Percentiles rank a stretch among this genome's conserved stretches.
Evolutionary conservation across 108 stramenopile species (phyloP).

Genomic region (Pelagomonas calceolata): DNA sequence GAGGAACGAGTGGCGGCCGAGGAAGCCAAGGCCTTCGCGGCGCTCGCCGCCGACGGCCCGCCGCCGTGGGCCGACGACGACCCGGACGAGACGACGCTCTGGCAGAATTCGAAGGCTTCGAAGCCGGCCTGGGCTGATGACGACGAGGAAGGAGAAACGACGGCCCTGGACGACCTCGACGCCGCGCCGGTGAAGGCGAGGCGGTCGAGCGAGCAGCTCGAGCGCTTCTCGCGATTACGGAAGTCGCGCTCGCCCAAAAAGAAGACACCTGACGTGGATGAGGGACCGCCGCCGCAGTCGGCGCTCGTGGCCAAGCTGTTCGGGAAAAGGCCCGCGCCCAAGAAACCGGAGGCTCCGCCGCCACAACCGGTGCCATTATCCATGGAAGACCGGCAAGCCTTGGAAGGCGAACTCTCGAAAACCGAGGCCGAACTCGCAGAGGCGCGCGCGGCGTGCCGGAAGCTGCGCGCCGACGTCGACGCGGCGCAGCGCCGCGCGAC

Average conservation of each 20-base stretch:
- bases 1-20: no score
- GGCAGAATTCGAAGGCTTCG: no score
- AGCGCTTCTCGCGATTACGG: background rate
- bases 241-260: background rate
- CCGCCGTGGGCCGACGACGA: no score
- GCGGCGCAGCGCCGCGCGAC: background rate
- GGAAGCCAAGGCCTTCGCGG: no score
- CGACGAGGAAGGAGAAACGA: no score
- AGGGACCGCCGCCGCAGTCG: background rate
- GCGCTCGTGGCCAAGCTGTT: background rate
- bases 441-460: background rate
- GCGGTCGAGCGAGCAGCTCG: background rate
- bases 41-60: no score
- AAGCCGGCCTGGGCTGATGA: no score
- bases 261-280: background rate
- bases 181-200: no score
- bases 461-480: background rate
- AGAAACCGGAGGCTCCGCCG: no score
- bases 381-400: background rate
- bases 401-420: background rate
- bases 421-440: background rate
- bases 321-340: background rate
- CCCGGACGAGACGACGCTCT: no score
- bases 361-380: background rate
- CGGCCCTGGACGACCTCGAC: no score